A percentile compares a stretch with the other conserved stretches of the same genome.
These are phyloP conservation scores for Vanderwaltozyma tropicalis DNA, from an alignment of 805 yeast genomes.

Conservation along the genomic window DNA sequence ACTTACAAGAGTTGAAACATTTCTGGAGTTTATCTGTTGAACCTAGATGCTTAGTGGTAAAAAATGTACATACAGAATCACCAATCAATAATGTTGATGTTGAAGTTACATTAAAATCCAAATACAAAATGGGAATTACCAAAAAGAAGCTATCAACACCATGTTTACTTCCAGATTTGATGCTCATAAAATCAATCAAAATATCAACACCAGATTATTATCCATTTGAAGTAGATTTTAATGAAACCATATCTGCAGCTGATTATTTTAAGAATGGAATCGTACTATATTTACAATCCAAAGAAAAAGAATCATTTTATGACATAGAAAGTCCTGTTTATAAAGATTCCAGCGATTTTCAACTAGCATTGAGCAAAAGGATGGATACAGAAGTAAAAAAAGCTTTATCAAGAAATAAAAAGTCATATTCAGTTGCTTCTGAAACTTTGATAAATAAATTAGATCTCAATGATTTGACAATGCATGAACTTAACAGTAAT, in stretches of 20 bases:
- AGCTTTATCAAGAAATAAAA: neutral
- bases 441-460: neutral
- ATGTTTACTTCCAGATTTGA: conserved; percentile 53
- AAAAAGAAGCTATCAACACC: conserved; percentile 40
- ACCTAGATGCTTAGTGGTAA: conserved; percentile 66
- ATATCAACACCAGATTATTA: conserved; percentile 42
- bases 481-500: conserved; percentile 10
- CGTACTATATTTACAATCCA: conserved; percentile 18
- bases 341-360: neutral
- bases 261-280: conserved; percentile 24
- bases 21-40: conserved; percentile 84
- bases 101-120: conserved; percentile 24
- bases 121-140: conserved; percentile 29
- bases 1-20: conserved; percentile 76
- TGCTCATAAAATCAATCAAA: conserved; percentile 37
- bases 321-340: neutral
- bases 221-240: conserved; percentile 35
- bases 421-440: neutral
- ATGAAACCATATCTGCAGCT: conserved; percentile 17
- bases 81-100: conserved; percentile 40
- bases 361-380: neutral
- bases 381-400: neutral
- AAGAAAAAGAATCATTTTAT: neutral
- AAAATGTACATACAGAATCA: conserved; percentile 53
- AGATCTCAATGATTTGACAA: conserved; percentile 6